Evolutionary conservation across 2,329 filamentous ascomycete genomes (phyloP), one percentile per base, ranked within the genome.

Genomic region (Camillea tinctor): DNA sequence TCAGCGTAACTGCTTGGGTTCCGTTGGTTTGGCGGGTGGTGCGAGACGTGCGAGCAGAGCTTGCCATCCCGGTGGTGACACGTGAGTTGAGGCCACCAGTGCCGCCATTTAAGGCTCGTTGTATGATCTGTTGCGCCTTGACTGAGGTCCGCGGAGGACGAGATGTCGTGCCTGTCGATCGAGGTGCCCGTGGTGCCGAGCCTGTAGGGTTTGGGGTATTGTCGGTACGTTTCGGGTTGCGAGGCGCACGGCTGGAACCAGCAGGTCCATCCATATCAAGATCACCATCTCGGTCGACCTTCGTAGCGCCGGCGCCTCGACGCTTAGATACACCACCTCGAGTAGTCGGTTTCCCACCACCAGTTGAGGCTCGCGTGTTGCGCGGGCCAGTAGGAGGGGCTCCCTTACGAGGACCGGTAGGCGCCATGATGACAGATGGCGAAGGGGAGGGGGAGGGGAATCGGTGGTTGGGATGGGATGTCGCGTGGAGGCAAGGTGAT

Each of bases 261-360:
- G 59, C 76, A 72, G 64, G 74, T 70, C 72, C 74, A 64, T 81
- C 81, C 84, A 87, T 87, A 30, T 84, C 78, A n/a, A 87, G 76
- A 66, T 87, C 84, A 30, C 84, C 84, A 75, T 87, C 84, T 56
- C 78, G 75, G 66, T 87, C 84, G 54, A 78, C 70, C 62, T 76
- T 79, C 3, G 69, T 66, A 3, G 70, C 58, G 20, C 68, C 64
- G 49, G 72, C 72, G 11, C 69, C 71, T 48, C 79, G 80, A 53
- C 80, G 80, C 71, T 85, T 86, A 20, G 76, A 74, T 57, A 86
- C 80, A 26, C 84, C 84, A 40, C 79, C 79, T 66, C 80, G 76
- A 23, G 71, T 60, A 54, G 57, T 65, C 20, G 65, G 50, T 55
- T 70, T 72, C 19, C 60, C 53, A 30, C 62, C 62, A 49, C 44